Percentiles rank a stretch among this genome's conserved stretches.
phyloP scores from a whole-genome alignment of 2,329 filamentous ascomycete species.

The Penicillium glabrum region DNA sequence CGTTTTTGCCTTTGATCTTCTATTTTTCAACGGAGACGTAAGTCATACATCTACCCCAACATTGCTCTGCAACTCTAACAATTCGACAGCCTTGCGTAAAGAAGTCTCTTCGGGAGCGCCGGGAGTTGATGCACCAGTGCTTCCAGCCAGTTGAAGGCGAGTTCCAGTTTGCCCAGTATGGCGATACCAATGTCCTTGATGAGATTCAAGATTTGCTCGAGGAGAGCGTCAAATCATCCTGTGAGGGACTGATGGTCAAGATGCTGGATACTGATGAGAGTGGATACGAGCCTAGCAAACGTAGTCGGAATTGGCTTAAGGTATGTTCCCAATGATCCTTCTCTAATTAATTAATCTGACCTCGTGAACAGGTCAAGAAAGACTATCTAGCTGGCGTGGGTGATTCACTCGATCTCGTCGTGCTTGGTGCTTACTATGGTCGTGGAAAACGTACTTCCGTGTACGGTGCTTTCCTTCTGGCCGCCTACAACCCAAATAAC shows the following conservation, averaged over 20 bases:
- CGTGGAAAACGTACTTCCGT: slow-evolving; percentile 94
- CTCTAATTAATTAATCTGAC: not conserved
- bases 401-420: slow-evolving; percentile 94
- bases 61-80: not conserved
- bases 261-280: slow-evolving; percentile 94
- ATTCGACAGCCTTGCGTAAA: slow-evolving; percentile 67
- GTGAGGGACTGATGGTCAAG: slow-evolving; percentile 98
- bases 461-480: slow-evolving; percentile 92
- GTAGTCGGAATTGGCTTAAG: slow-evolving; percentile 98
- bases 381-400: slow-evolving; percentile 93
- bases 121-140: slow-evolving; percentile 69
- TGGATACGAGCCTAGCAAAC: slow-evolving; percentile 92
- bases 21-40: slow-evolving; percentile 87
- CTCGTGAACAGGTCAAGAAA: slow-evolving; percentile 74
- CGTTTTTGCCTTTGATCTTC: slow-evolving; percentile 91
- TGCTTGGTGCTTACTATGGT: slow-evolving; percentile 90
- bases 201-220: slow-evolving; percentile 92
- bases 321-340: slow-evolving; percentile 43
- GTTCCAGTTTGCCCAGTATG: slow-evolving; percentile 83
- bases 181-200: slow-evolving; percentile 84
- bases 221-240: slow-evolving; percentile 91
- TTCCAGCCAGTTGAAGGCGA: slow-evolving; percentile 83
- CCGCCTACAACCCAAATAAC: slow-evolving; percentile 79
- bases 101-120: slow-evolving; percentile 79
- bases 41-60: slow-evolving; percentile 7